Evolutionary conservation across 148 eudicot genomes (phyloP).

Genomic region (Fallopia convolvulus): DNA sequence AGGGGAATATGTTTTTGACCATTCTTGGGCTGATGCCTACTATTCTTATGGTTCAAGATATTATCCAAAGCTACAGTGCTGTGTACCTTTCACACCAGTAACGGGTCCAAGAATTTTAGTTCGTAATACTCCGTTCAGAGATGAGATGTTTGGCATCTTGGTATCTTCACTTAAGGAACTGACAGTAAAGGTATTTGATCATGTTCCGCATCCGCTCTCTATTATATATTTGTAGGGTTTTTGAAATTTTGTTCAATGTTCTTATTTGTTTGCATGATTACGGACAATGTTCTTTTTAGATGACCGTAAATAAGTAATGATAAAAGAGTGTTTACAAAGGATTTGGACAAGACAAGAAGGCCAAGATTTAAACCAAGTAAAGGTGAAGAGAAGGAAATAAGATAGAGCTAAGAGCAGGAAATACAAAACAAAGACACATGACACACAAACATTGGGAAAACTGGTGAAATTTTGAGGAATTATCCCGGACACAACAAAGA

Average conservation of each 20-base stretch:
- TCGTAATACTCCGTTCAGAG: conserved; percentile 51
- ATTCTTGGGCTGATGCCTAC: conserved; percentile 98
- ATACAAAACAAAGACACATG: no score
- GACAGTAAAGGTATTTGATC: conserved; percentile 51
- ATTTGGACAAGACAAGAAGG: no score
- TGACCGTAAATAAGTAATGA: background rate
- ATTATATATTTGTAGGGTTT: background rate
- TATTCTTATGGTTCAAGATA: conserved; percentile 76
- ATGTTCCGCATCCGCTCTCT: background rate
- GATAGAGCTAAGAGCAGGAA: no score
- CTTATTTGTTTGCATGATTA: background rate
- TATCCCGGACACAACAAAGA: no score
- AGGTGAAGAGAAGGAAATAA: no score
- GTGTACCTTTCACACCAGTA: conserved; percentile 95
- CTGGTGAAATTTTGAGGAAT: no score
- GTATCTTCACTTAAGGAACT: conserved; percentile 76
- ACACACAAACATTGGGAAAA: no score
- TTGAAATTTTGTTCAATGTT: background rate
- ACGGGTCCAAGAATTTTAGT: conserved; percentile 88
- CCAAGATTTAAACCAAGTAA: no score
- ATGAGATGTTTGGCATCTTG: conserved; percentile 64
- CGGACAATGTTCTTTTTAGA: background rate
- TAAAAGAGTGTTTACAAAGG: no score
- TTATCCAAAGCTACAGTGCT: conserved; percentile 86
- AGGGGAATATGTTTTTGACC: conserved; percentile 96